Percentiles rank a stretch among this genome's conserved stretches.
phyloP scores from a whole-genome alignment of 2,329 filamentous ascomycete genomes.

The Dissoconium aciculare region DNA sequence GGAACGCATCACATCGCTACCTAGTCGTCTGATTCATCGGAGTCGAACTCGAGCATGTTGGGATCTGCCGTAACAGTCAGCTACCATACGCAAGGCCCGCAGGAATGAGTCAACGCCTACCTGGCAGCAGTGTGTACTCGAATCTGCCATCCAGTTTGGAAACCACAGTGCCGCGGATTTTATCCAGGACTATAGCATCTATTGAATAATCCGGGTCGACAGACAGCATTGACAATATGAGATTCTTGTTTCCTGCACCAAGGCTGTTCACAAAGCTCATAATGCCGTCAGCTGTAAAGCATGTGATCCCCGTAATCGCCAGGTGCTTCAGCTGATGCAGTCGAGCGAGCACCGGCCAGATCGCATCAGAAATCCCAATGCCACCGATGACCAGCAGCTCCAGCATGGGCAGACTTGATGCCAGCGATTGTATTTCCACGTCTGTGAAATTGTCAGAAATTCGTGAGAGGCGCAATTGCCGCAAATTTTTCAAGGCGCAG shows the following conservation, averaged over 20 bases:
- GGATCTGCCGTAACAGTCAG: constrained; percentile 27
- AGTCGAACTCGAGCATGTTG: constrained; percentile 29
- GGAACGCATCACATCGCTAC: no score
- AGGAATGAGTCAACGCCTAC: no score
- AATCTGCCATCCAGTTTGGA: constrained; percentile 30
- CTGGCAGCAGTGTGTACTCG: constrained; percentile 31
- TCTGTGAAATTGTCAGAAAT: constrained; percentile 38
- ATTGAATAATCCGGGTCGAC: constrained; percentile 30
- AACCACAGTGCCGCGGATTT: constrained; percentile 25
- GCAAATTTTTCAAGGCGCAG: constrained; percentile 37
- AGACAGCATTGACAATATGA: constrained; percentile 31
- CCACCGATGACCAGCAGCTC: constrained; percentile 45
- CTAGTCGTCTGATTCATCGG: constrained; percentile 33
- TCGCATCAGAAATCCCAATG: constrained; percentile 36
- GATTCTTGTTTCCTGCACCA: constrained; percentile 27
- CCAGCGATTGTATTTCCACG: constrained; percentile 36
- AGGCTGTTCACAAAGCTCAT: constrained; percentile 30
- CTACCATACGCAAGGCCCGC: no score
- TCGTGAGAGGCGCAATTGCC: constrained; percentile 38
- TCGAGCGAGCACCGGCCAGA: constrained; percentile 31
- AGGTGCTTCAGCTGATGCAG: constrained; percentile 38
- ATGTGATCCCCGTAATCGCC: constrained; percentile 40
- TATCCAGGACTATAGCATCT: constrained; percentile 25
- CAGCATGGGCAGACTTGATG: constrained; percentile 32
- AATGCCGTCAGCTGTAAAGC: constrained; percentile 40